Evolutionary conservation across 2,329 filamentous ascomycete genomes (phyloP).

Genomic region (Colletotrichum tropicicola): DNA sequence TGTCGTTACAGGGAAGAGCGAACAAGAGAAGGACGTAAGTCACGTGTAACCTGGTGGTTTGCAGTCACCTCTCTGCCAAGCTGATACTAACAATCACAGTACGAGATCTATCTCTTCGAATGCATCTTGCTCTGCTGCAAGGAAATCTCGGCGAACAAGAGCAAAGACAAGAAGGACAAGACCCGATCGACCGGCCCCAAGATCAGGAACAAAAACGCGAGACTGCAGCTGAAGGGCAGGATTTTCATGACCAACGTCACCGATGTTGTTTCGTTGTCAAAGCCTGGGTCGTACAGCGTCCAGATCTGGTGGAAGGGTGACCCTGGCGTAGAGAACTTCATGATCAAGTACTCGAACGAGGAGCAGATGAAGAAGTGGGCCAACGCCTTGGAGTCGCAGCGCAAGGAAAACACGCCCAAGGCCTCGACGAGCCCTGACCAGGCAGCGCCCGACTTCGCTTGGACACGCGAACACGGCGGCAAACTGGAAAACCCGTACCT

Average conservation of each 20-base stretch:
- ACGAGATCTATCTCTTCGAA: conserved; percentile 97
- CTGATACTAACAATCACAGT: conserved; percentile 60
- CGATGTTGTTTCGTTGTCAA: conserved; percentile 86
- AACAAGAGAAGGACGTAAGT: conserved; percentile 88
- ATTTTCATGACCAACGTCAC: conserved; percentile 99
- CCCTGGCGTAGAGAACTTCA: conserved; percentile 93
- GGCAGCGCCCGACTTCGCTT: conserved; percentile 78
- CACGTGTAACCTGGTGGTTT: no score
- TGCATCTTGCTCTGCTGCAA: conserved; percentile 97
- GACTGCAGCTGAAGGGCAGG: conserved; percentile 92
- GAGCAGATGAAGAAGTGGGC: conserved; percentile 95
- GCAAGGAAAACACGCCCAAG: conserved; percentile 67
- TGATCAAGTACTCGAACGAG: conserved; percentile 92
- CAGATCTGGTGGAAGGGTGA: conserved; percentile 99
- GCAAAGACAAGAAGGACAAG: conserved; percentile 79
- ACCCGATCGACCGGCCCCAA: conserved; percentile 66
- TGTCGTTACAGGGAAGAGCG: conserved; percentile 88
- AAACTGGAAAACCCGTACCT: conserved; percentile 85
- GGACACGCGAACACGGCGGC: conserved; percentile 74
- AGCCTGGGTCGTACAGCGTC: conserved; percentile 91
- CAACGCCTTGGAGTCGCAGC: conserved; percentile 78
- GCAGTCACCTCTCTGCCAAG: neutral
- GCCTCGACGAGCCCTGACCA: conserved; percentile 56
- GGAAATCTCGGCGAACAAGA: conserved; percentile 87
- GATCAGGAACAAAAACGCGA: conserved; percentile 72